These are phyloP conservation scores for Deakozyma indianensis DNA, from an alignment of 805 yeast species.

Conservation along the genomic window DNA sequence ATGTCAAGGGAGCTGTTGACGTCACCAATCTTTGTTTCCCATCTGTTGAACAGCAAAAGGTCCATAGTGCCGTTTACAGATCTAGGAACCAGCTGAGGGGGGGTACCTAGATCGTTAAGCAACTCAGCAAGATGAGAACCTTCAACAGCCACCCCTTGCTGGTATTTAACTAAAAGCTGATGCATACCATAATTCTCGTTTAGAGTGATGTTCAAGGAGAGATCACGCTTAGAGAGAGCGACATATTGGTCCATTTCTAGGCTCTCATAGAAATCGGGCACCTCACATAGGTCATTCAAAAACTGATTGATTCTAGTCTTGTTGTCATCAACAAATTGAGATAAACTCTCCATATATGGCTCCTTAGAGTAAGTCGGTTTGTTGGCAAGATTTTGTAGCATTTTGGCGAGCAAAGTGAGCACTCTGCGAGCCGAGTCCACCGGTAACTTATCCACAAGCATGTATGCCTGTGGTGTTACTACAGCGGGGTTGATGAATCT, in stretches of 20 bases:
- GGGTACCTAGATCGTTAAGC: slow-evolving; percentile 18
- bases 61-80: slow-evolving; percentile 17
- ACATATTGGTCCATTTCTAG: slow-evolving; percentile 26
- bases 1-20: slow-evolving; percentile 14
- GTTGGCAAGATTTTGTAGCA: slow-evolving; percentile 76
- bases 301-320: slow-evolving; percentile 18
- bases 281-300: slow-evolving; percentile 23
- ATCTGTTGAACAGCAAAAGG: slow-evolving; percentile 19
- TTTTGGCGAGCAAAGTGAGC: slow-evolving; percentile 65
- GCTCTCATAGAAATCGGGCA: slow-evolving; percentile 25
- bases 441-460: slow-evolving; percentile 22
- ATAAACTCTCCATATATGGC: slow-evolving; percentile 18
- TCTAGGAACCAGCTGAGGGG: slow-evolving; percentile 18
- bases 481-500: slow-evolving; percentile 79
- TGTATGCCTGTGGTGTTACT: slow-evolving; percentile 63
- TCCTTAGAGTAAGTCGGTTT: slow-evolving; percentile 54
- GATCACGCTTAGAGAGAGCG: slow-evolving; percentile 22
- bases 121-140: slow-evolving; percentile 13
- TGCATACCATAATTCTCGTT: slow-evolving; percentile 24
- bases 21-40: slow-evolving; percentile 20
- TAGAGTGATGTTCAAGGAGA: slow-evolving; percentile 19
- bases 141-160: slow-evolving; percentile 6
- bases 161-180: slow-evolving; percentile 20
- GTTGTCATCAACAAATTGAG: slow-evolving; percentile 17
- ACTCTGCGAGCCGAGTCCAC: slow-evolving; percentile 41